Evolutionary conservation across 1,284 basidiomycete genomes (phyloP).

Genomic region (Thelephora terrestris): DNA sequence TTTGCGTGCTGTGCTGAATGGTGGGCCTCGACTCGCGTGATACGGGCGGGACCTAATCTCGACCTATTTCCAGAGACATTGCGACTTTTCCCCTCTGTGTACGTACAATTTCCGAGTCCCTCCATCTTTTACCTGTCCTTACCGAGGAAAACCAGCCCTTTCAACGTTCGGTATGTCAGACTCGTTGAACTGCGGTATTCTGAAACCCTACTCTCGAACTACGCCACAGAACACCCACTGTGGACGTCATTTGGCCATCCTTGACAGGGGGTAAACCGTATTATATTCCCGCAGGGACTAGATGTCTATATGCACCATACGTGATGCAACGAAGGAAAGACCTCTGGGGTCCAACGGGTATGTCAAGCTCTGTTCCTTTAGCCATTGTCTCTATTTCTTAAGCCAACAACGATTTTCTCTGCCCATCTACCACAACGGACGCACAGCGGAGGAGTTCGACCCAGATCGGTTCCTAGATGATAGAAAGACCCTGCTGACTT

Average conservation of each 20-base stretch:
- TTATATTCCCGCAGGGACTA: constrained; percentile 15
- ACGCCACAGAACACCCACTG: constrained; percentile 3
- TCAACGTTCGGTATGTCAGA: constrained; percentile 10
- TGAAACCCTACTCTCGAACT: not conserved
- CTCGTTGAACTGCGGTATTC: not conserved
- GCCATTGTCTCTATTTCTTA: not conserved
- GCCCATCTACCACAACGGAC: not conserved
- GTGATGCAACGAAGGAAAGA: constrained; percentile 16
- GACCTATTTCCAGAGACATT: constrained; percentile 17
- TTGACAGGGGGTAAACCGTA: constrained; percentile 11
- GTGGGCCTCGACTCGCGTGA: constrained; percentile 19
- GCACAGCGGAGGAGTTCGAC: constrained; percentile 14
- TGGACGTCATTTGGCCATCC: constrained; percentile 3
- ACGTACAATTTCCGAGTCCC: constrained; percentile 1
- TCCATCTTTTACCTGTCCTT: not conserved
- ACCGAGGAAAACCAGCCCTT: constrained; percentile 5
- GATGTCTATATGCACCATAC: constrained; percentile 10
- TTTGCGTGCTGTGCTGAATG: constrained; percentile 50
- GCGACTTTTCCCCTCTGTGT: constrained; percentile 23
- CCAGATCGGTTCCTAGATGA: constrained; percentile 21
- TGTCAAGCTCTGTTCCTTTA: not conserved
- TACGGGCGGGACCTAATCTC: not conserved
- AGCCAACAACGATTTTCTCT: constrained; percentile 5
- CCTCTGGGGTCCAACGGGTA: constrained; percentile 21
- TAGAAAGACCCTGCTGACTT: constrained; percentile 10